Conservation (phyloP, 2,329 filamentous ascomycete genomes). For the Scytalidium sp. region DNA sequence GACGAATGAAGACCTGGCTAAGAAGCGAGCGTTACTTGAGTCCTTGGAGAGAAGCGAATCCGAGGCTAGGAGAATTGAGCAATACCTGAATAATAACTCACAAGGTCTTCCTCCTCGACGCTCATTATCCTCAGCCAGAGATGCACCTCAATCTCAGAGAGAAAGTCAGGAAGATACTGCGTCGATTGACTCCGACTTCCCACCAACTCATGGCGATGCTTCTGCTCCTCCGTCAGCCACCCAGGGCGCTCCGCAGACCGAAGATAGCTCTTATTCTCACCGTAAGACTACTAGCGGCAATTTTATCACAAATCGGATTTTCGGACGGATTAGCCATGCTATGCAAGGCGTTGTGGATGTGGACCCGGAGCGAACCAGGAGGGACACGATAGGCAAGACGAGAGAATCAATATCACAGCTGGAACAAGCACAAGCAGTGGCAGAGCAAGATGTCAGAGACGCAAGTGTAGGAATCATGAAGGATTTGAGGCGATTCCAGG, state of each 20-base stretch:
- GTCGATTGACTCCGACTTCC: conserved; percentile 95
- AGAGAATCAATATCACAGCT: conserved; percentile 81
- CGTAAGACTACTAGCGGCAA: conserved; percentile 82
- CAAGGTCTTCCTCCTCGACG: conserved; percentile 60
- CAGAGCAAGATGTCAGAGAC: conserved; percentile 89
- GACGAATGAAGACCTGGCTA: conserved; percentile 87
- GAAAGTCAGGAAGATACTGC: conserved; percentile 74
- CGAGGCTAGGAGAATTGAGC: conserved; percentile 89
- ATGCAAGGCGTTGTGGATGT: conserved; percentile 96
- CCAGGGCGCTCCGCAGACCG: conserved; percentile 63
- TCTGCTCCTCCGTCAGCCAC: conserved; percentile 68
- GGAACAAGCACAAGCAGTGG: conserved; percentile 85
- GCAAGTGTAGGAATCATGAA: conserved; percentile 84
- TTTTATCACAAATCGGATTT: conserved; percentile 90
- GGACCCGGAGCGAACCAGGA: conserved; percentile 86
- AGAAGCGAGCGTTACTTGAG: conserved; percentile 79
- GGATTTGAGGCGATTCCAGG: conserved; percentile 89
- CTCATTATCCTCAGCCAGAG: conserved; percentile 57
- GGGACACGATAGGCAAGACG: conserved; percentile 95
- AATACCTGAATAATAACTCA: conserved; percentile 78
- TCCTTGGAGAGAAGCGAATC: conserved; percentile 91
- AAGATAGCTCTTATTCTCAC: conserved; percentile 50
- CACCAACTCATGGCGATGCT: conserved; percentile 77
- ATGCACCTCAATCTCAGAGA: conserved; percentile 41
- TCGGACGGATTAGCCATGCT: conserved; percentile 91